Evolutionary conservation across 805 yeast species (phyloP), one percentile per base, ranked within the genome.

Genomic region (Cyberlindnera petersonii): DNA sequence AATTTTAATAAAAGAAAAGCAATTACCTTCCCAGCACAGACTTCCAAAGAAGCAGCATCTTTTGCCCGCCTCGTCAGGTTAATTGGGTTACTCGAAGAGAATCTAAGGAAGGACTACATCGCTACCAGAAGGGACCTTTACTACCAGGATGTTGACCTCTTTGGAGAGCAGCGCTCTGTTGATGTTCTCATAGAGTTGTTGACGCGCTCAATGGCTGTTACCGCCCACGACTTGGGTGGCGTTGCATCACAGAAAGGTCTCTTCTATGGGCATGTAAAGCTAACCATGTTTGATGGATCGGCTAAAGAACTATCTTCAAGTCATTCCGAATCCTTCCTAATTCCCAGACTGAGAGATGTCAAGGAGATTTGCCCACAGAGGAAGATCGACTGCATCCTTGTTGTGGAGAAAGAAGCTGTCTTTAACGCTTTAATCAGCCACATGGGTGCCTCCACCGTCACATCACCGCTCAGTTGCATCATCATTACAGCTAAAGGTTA

Each of bases 401-500:
- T 76, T 0, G 52, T 77, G 9, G 83, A 77, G 48, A 77, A 77
- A 44, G 81, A 77, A 42, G 72, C 82, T 0, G 63, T 73, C 3
- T 70, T 71, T 46, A 60, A 61, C 21, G 61, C 62, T 9, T 24
- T 71, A 16, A 18, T 32, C 29, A 17, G 46, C 13, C 18, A 19
- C n/a, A 15, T 19, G 19, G 30, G 9, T 31, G 9, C 24, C 8
- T 6, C 33, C n/a, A n/a, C n/a, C n/a, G n/a, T n/a, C n/a, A n/a
- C n/a, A n/a, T n/a, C n/a, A n/a, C n/a, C n/a, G n/a, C n/a, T n/a
- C n/a, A 39, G 47, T 8, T 39, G 63, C 13, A 44, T 75, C 2
- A 15, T 76, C 1, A 56, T 82, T 8, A 80, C 87, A 0, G 87
- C 84, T 0, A 82, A 79, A 50, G 91, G 91, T 0, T 80, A 69